Evolutionary conservation across 1,139 yeast species (phyloP).

Genomic region (Diutina ranongensis): DNA sequence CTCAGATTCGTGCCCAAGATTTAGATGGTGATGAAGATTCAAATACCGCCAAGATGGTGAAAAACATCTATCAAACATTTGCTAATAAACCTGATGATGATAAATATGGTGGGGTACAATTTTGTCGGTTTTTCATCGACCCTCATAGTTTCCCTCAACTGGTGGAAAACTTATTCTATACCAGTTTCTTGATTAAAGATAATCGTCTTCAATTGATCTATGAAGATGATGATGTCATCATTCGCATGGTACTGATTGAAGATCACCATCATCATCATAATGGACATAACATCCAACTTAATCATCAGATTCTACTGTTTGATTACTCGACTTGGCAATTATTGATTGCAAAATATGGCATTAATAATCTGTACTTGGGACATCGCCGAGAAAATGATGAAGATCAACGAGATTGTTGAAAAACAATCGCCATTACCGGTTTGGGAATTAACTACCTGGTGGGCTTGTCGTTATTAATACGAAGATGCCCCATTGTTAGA

Average conservation of each 20-base stretch:
- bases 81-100: slow-evolving; percentile 17
- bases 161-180: slow-evolving; percentile 72
- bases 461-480: too few species aligned
- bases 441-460: too few species aligned
- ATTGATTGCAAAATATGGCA: slow-evolving; percentile 37
- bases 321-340: slow-evolving; percentile 55
- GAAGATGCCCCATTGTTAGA: too few species aligned
- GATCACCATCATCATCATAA: slow-evolving; percentile 7
- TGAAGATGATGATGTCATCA: slow-evolving; percentile 33
- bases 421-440: too few species aligned
- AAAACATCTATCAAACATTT: slow-evolving; percentile 31
- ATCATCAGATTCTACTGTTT: slow-evolving; percentile 61
- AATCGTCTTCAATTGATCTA: slow-evolving; percentile 46
- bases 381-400: slow-evolving; percentile 16
- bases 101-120: slow-evolving; percentile 30
- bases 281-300: slow-evolving; percentile 12
- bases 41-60: slow-evolving; percentile 53
- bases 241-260: slow-evolving; percentile 10
- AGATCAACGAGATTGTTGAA: background rate
- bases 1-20: slow-evolving; percentile 37
- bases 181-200: slow-evolving; percentile 70
- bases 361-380: slow-evolving; percentile 43
- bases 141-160: slow-evolving; percentile 71
- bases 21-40: slow-evolving; percentile 36
- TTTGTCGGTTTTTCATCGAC: slow-evolving; percentile 59